Evolutionary conservation across 805 yeast species (phyloP).

Genomic region (Sugiyamaella lignohabitans): DNA sequence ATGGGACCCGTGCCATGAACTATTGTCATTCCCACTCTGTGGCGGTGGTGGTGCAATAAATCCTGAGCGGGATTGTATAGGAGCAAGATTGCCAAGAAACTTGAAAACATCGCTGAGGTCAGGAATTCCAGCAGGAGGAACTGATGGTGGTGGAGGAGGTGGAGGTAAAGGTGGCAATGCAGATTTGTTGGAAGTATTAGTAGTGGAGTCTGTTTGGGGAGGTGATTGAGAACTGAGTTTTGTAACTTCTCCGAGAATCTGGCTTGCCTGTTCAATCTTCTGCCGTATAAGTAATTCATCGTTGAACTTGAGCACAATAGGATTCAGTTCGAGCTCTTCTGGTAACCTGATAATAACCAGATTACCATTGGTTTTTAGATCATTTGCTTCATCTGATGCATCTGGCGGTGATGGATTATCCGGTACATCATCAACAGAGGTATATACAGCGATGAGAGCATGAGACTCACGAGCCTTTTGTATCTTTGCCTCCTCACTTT

Average conservation of each 20-base stretch:
- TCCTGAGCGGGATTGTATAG: not conserved
- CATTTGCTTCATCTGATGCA: slow-evolving; percentile 1
- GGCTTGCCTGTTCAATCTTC: not conserved
- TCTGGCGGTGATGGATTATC: slow-evolving; percentile 13
- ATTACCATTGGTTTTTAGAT: not conserved
- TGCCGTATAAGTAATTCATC: not conserved
- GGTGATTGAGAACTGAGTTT: not conserved
- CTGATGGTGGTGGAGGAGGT: not conserved
- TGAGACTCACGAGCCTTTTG: slow-evolving; percentile 17
- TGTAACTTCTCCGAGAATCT: not conserved
- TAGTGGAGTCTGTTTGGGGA: not conserved
- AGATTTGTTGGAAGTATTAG: not conserved
- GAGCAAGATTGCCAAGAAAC: not conserved
- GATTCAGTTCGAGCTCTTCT: not conserved
- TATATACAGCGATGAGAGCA: slow-evolving; percentile 12
- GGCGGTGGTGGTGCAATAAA: not conserved
- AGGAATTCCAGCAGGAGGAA: not conserved
- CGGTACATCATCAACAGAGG: slow-evolving; percentile 7
- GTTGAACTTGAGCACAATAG: not conserved
- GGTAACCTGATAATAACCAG: not conserved
- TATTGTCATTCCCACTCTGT: not conserved
- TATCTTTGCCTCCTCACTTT: slow-evolving; percentile 11
- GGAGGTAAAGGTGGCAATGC: slow-evolving; percentile 1
- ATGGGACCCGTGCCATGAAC: not conserved
- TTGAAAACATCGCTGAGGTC: too few species aligned